Evolutionary conservation across 2,329 filamentous ascomycete species (phyloP), one percentile per base, ranked within the genome.

Genomic region (Onygena corvina): DNA sequence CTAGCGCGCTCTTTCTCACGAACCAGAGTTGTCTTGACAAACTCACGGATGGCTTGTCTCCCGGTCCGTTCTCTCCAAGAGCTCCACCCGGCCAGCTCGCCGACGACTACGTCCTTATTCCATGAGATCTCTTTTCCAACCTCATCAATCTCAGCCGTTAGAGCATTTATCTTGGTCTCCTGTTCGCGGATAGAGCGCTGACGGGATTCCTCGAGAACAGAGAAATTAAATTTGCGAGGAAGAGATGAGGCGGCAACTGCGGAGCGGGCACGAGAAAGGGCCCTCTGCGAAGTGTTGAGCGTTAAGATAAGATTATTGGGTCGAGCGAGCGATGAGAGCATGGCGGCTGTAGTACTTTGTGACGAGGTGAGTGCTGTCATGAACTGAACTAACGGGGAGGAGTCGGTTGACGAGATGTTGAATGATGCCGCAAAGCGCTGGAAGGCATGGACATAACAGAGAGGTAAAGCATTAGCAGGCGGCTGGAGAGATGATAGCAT

Each of bases 21-120:
- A 3, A 94, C 78, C 21, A 96, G 72, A 76, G 89, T 88, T 27
- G 79, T 79, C 60, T 74, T 77, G 14, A 85, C 90, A 57, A 94
- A 78, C 42, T 87, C 80, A 56, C 76, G 79, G 53, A 95, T 77
- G 23, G 86, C 85, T 51, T 77, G 77, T 53, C 81, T 73, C 1
- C 85, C 88, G 68, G 86, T 80, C 59, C 77, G 79, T 56, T 87
- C 86, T 60, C 94, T 81, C 70, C 88, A 79, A 34, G 93, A 87
- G 60, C 94, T 89, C 87, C 92, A 98, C 12, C 86, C 88, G 0
- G 92, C 92, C 50, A 98, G 67, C 68, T 98, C 92, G 1, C 80
- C 76, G 4, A 93, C 90, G 20, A 96, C 90, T 11, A 90, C 87
- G 65, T 93, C 86, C 68, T 95, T 90, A 44, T 89, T 94, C 65